Conservation (phyloP, 2,329 filamentous ascomycete species). For the Dactylonectria macrodidyma region DNA sequence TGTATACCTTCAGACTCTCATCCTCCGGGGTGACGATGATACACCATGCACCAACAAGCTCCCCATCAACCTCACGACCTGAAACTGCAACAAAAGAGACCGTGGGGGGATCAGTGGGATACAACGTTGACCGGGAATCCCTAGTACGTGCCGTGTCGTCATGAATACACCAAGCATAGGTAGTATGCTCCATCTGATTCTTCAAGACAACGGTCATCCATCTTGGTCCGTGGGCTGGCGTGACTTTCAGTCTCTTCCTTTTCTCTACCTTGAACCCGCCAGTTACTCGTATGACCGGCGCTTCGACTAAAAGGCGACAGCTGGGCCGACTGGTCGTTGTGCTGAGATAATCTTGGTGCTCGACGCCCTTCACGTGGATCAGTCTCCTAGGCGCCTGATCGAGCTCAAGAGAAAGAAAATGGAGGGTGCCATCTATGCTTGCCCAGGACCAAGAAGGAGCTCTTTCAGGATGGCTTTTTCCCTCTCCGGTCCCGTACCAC, state of each 20-base stretch:
- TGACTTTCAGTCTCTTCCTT: neutral
- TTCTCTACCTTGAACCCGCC: neutral
- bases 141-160: neutral
- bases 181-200: neutral
- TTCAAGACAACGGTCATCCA: neutral
- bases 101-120: neutral
- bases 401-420: neutral
- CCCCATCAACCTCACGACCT: neutral
- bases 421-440: neutral
- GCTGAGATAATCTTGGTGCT: neutral
- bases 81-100: neutral
- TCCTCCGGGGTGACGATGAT: neutral
- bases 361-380: neutral
- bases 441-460: slow-evolving; percentile 4
- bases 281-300: neutral
- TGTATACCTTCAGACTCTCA: neutral
- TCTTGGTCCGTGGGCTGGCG: neutral
- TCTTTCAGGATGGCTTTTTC: neutral
- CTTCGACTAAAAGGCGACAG: neutral
- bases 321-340: neutral
- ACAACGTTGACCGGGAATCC: neutral
- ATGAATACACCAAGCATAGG: neutral
- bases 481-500: neutral
- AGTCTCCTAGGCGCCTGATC: neutral
- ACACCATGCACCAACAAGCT: neutral